Evolutionary conservation across 192 early-diverging fungal species (phyloP).

Genomic region (Backusella sp.): DNA sequence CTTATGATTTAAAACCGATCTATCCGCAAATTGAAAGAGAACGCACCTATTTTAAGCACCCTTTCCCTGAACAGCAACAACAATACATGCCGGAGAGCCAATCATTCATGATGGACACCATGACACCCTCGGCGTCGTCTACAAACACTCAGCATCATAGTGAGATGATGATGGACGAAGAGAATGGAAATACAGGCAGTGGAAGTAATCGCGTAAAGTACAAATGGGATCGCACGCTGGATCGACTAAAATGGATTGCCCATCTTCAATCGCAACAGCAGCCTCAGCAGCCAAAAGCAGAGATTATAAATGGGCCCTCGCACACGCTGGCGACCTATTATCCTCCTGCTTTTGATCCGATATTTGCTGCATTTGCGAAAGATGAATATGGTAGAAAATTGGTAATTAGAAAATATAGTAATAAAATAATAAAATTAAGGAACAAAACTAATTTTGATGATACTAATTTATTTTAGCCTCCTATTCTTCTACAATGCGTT

Average conservation of each 20-base stretch:
- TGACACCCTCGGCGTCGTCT: not conserved
- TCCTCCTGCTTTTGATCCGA: slow-evolving; percentile 35
- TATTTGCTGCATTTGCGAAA: slow-evolving; percentile 26
- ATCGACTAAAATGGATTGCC: slow-evolving; percentile 21
- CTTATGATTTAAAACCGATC: slow-evolving; percentile 11
- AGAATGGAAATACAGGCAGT: not conserved
- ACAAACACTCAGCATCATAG: not conserved
- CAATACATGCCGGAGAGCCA: not conserved
- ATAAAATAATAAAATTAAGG: not conserved
- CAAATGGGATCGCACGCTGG: slow-evolving; percentile 27
- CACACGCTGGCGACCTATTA: slow-evolving; percentile 26
- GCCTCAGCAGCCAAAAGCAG: not conserved
- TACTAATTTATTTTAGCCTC: slow-evolving; percentile 25
- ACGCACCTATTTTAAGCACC: not conserved
- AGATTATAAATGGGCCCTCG: not conserved
- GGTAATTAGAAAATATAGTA: slow-evolving; percentile 8
- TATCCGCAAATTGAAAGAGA: not conserved
- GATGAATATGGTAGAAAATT: slow-evolving; percentile 32
- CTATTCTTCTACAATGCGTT: slow-evolving; percentile 35
- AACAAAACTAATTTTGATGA: not conserved
- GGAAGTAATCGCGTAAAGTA: not conserved
- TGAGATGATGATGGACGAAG: slow-evolving; percentile 2
- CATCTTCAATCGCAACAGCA: slow-evolving; percentile 14
- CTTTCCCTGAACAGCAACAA: not conserved
- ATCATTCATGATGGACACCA: not conserved